Evolutionary conservation across 192 early-diverging fungal species (phyloP).

Genomic region (Podila epicladia): DNA sequence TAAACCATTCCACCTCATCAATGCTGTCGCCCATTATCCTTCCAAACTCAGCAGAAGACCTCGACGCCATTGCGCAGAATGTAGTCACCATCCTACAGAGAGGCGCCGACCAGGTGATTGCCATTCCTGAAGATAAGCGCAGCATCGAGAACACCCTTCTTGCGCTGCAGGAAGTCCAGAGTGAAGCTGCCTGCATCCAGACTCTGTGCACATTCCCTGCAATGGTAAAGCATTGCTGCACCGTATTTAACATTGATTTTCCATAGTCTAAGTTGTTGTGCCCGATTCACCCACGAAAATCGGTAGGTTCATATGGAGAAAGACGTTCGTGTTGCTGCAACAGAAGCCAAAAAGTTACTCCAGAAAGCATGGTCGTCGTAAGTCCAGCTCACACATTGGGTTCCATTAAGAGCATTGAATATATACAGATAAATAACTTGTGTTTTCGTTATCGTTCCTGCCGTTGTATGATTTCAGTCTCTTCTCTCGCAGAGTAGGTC

Average conservation of each 20-base stretch:
- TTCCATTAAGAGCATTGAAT: not conserved
- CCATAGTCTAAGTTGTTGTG: not conserved
- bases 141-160: constrained; percentile 28
- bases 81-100: constrained; percentile 7
- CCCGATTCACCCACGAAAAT: too few relatives aligned
- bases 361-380: constrained; percentile 76
- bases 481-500: constrained; percentile 31
- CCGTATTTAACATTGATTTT: not conserved
- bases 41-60: constrained; percentile 14
- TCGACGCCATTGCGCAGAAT: constrained; percentile 5
- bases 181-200: constrained; percentile 27
- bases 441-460: not conserved
- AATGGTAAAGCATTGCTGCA: constrained; percentile 14
- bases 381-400: constrained; percentile 49
- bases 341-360: constrained; percentile 67
- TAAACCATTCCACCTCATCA: not conserved
- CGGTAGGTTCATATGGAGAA: constrained; percentile 54
- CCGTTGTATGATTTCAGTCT: not conserved
- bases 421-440: not conserved
- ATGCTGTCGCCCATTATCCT: constrained; percentile 23
- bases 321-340: constrained; percentile 73
- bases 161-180: constrained; percentile 33
- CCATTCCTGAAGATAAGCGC: constrained; percentile 8
- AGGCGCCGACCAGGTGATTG: constrained; percentile 20
- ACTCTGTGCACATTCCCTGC: constrained; percentile 42